A percentile compares a stretch with the other conserved stretches of the same genome.
Conservation (phyloP, 2,329 filamentous ascomycete species). For the Lomentospora prolificans region DNA sequence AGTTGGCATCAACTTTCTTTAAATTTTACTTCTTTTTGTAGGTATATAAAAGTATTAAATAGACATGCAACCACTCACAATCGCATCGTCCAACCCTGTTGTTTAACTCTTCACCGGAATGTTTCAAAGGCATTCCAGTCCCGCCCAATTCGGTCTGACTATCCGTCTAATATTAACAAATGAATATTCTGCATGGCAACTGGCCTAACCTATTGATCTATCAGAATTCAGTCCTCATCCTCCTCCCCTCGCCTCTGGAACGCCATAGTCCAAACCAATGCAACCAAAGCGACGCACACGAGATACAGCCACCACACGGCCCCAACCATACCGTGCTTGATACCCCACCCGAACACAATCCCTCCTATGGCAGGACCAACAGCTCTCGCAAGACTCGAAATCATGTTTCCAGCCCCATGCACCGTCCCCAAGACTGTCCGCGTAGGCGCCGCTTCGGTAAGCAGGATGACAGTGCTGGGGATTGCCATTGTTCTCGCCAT, state of each 20-base stretch:
- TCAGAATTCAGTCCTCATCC: background rate
- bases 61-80: background rate
- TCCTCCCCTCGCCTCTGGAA: conserved; percentile 7
- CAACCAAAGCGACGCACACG: conserved; percentile 16
- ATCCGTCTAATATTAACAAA: background rate
- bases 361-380: conserved; percentile 20
- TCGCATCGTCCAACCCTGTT: background rate
- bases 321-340: conserved; percentile 18
- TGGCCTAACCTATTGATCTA: background rate
- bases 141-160: background rate
- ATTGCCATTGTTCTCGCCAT: conserved; percentile 48
- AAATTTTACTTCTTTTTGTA: conserved; percentile 19
- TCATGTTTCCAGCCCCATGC: conserved; percentile 22
- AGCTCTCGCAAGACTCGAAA: conserved; percentile 18
- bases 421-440: conserved; percentile 26
- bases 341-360: conserved; percentile 17
- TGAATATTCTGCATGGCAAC: too few species aligned
- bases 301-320: conserved; percentile 21
- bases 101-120: background rate
- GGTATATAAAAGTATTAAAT: background rate
- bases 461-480: conserved; percentile 28
- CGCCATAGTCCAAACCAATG: conserved; percentile 12
- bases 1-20: conserved; percentile 95
- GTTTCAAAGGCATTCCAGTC: too few species aligned
- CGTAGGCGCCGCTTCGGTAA: conserved; percentile 26